Evolutionary conservation across 306 rosid species (phyloP).

Genomic region (Pyrus communis): DNA sequence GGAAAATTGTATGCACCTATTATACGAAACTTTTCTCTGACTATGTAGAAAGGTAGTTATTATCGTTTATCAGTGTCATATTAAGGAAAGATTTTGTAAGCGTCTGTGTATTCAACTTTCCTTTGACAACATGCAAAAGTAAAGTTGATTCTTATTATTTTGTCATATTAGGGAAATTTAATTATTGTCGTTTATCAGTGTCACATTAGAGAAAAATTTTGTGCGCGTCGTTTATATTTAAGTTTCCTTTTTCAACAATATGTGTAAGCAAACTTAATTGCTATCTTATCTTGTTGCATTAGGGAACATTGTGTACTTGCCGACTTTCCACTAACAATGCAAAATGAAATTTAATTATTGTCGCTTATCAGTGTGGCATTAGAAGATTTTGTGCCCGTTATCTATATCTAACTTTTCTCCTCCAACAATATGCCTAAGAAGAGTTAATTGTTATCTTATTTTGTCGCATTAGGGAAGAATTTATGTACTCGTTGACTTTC

Average conservation of each 20-base stretch:
- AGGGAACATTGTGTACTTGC: not conserved
- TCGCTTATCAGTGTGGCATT: not conserved
- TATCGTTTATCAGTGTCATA: too few species aligned
- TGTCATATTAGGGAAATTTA: too few species aligned
- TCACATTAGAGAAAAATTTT: too few species aligned
- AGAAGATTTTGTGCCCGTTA: not conserved
- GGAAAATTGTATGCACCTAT: not conserved
- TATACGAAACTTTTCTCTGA: not conserved
- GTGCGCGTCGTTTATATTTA: too few species aligned
- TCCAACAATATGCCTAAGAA: not conserved
- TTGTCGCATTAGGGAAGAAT: not conserved
- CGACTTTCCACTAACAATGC: not conserved
- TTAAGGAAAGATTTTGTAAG: too few species aligned
- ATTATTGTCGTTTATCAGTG: not conserved
- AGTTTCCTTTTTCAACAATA: not conserved
- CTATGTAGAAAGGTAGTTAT: too few species aligned
- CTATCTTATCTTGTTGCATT: not conserved
- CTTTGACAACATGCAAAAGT: not conserved
- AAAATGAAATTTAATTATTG: not conserved
- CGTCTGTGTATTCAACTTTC: too few species aligned
- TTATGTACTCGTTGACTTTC: not conserved
- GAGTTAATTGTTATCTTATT: not conserved
- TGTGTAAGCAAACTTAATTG: not conserved
- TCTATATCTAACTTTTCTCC: not conserved
- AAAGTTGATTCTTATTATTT: not conserved